Evolutionary conservation across 192 early-diverging fungal genomes (phyloP), one percentile per base, ranked within the genome.

Genomic region (Coemansia sp.): DNA sequence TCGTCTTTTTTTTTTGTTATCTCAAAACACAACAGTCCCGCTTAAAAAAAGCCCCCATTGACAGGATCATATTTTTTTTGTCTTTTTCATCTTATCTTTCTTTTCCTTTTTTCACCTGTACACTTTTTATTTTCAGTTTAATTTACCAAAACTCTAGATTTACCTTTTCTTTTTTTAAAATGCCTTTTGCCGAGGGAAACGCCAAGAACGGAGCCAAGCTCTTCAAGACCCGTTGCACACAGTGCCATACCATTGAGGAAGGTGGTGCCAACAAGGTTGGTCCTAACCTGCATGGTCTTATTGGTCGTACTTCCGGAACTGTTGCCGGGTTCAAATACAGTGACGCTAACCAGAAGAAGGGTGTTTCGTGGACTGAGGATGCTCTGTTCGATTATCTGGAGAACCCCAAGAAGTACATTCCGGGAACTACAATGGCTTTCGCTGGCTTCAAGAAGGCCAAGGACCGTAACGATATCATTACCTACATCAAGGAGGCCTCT

Each of bases 151-250:
- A 48, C 9, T 57, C 17, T 57, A 57, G 34, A 57, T 35, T 57
- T 34, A 53, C 7, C 34, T 36, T 33, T 61, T 9, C 14, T 37
- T 55, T 61, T 56, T 51, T 64, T 54, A 66, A 28, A 35, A 70
- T 54, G 53, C 61, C 69, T 63, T 68, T 51, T 48, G 39, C 67
- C 22, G 64, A 61, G 39, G 79, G 79, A 62, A 70, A 85, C 73
- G 79, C 79, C 39, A 76, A 78, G 71, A 71, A 67, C 67, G 84
- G 84, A 57, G 84, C 84, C 73, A 85, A 85, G 78, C 76, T 85
- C 75, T 98, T 98, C 92, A 98, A 98, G 90, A 98, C 96, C 74
- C 94, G 96, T 68, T 98, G 96, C 72, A 95, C 96, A 65, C 95
- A 95, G 81, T 98, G 96, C 89, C 95, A 98, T 90, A 95, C 95